Evolutionary conservation across 2,329 filamentous ascomycete genomes (phyloP).

Genomic region (Pyricularia sp.): DNA sequence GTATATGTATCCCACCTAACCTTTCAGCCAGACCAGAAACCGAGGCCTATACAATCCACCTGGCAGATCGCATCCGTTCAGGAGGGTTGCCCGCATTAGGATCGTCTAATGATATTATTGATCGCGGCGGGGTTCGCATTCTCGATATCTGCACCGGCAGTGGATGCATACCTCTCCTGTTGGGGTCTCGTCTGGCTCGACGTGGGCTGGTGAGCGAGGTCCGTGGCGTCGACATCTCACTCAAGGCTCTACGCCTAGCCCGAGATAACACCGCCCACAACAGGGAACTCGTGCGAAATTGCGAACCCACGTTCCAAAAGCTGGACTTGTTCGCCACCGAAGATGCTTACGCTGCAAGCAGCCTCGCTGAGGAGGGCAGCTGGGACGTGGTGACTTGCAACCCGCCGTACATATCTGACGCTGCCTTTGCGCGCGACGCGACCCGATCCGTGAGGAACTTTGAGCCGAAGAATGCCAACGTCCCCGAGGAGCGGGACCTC

Average conservation of each 20-base stretch:
- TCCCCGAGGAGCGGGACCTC: conserved; percentile 27
- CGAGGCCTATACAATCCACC: conserved; percentile 49
- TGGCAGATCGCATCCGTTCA: conserved; percentile 31
- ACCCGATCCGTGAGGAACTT: conserved; percentile 63
- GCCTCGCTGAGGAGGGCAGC: neutral
- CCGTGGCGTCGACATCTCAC: conserved; percentile 63
- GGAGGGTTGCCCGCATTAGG: conserved; percentile 4
- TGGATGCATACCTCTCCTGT: conserved; percentile 76
- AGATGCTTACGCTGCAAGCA: conserved; percentile 3
- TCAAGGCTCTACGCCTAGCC: conserved; percentile 51
- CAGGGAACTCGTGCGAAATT: conserved; percentile 10
- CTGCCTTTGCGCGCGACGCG: conserved; percentile 49
- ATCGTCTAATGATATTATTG: neutral
- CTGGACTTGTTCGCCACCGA: conserved; percentile 10
- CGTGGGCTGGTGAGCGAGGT: conserved; percentile 28
- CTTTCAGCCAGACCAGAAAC: conserved; percentile 43
- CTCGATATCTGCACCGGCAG: conserved; percentile 85
- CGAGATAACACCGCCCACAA: conserved; percentile 48
- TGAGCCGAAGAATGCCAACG: conserved; percentile 70
- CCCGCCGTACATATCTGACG: conserved; percentile 74
- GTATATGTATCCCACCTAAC: neutral
- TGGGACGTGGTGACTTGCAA: conserved; percentile 71
- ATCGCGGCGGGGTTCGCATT: conserved; percentile 35
- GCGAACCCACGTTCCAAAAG: conserved; percentile 2
- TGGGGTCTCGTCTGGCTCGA: conserved; percentile 39